Conservation (phyloP, 306 rosid genomes). For the Cicer yamashitae region DNA sequence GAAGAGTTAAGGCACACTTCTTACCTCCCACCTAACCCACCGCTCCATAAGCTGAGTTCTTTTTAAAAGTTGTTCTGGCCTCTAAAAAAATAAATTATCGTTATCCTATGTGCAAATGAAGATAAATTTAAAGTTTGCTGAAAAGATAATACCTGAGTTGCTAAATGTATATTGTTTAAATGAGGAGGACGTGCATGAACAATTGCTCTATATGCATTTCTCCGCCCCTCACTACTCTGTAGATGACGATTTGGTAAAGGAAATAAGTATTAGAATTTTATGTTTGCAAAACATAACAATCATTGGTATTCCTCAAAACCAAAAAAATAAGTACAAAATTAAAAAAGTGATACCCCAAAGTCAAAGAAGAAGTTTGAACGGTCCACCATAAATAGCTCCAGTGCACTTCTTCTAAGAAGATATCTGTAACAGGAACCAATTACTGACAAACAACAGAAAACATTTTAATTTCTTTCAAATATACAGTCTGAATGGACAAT, state of each 20-base stretch:
- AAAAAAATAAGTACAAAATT: constrained; percentile 19
- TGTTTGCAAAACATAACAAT: constrained; percentile 23
- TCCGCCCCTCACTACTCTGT: constrained; percentile 83
- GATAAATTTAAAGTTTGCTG: constrained; percentile 1
- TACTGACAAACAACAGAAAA: constrained; percentile 29
- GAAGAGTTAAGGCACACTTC: constrained; percentile 36
- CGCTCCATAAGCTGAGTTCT: constrained; percentile 98
- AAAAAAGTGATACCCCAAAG: constrained; percentile 75
- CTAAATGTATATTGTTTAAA: constrained; percentile 85
- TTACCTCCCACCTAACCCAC: constrained; percentile 99
- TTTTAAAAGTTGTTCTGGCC: constrained; percentile 91
- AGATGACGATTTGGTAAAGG: constrained; percentile 36
- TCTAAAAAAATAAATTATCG: constrained; percentile 55
- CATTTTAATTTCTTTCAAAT: constrained; percentile 13
- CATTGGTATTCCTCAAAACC: constrained; percentile 12
- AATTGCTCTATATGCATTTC: constrained; percentile 94
- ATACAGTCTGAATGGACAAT: constrained; percentile 24
- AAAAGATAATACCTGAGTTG: constrained; percentile 78
- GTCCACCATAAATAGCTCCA: constrained; percentile 94
- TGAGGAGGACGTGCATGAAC: constrained; percentile 90
- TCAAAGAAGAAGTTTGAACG: constrained; percentile 95
- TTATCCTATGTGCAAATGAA: constrained; percentile 27
- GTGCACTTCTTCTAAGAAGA: constrained; percentile 95
- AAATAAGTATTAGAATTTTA: constrained; percentile 30
- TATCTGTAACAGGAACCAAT: constrained; percentile 61